Conservation (phyloP, 2,329 filamentous ascomycete species). For the Xylaria sp. region DNA sequence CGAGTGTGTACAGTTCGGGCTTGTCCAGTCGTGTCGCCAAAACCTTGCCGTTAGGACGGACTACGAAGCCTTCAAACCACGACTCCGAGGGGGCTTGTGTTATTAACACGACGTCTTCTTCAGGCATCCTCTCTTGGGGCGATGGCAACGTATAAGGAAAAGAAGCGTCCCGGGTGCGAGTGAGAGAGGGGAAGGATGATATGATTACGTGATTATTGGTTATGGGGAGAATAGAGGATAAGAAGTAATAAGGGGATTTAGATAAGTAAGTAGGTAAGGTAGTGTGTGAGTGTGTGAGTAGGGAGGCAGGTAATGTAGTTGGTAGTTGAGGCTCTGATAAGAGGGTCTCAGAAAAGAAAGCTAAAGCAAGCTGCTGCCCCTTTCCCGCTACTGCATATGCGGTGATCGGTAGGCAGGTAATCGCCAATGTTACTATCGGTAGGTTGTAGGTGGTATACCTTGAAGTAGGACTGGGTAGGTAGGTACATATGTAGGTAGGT, state of each 20-base stretch:
- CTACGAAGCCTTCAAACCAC: slow-evolving; percentile 47
- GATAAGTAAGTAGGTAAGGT: not conserved
- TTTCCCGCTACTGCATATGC: slow-evolving; percentile 26
- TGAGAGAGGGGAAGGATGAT: not conserved
- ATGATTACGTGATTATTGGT: slow-evolving; percentile 7
- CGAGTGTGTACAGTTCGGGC: slow-evolving; percentile 47
- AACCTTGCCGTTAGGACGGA: slow-evolving; percentile 48
- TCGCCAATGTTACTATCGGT: slow-evolving; percentile 3
- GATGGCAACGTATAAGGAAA: not conserved
- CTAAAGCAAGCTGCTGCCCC: slow-evolving; percentile 16
- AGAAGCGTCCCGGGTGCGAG: no score
- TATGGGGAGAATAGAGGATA: not conserved
- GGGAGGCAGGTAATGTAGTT: not conserved
- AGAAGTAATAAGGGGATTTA: not conserved
- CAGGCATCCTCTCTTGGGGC: slow-evolving; percentile 38
- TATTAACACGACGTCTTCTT: slow-evolving; percentile 47
- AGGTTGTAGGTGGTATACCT: not conserved
- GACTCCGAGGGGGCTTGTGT: slow-evolving; percentile 48
- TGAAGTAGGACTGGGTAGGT: not conserved
- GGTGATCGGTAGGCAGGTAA: slow-evolving; percentile 24
- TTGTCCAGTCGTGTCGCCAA: slow-evolving; percentile 46
- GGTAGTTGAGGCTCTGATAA: slow-evolving; percentile 25
- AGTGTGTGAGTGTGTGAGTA: not conserved
- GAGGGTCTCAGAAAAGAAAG: slow-evolving; percentile 14
- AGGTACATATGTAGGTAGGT: no score